Percentiles rank a stretch among this genome's conserved stretches.
Conservation (phyloP, 2,329 filamentous ascomycete species). For the Ceratocystis lukuohia region DNA sequence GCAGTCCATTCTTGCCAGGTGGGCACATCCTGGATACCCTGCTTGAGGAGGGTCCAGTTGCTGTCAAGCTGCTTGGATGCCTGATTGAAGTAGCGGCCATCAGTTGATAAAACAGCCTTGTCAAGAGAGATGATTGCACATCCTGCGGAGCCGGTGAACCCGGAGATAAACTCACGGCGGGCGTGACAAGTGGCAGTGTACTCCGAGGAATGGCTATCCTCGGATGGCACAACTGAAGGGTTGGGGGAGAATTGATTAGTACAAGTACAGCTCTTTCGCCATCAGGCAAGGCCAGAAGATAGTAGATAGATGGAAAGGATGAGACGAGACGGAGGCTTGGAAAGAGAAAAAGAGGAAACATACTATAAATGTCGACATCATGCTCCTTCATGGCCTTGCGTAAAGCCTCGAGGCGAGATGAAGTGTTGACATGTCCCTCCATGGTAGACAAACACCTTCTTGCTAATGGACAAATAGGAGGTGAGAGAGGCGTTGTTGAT, state of each 20-base stretch:
- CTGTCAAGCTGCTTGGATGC: slow-evolving; percentile 76
- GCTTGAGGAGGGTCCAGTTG: slow-evolving; percentile 88
- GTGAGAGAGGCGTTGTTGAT: background rate
- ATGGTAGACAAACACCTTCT: slow-evolving; percentile 21
- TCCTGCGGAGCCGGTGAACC: slow-evolving; percentile 89
- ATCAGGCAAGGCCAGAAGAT: background rate
- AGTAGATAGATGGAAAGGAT: background rate
- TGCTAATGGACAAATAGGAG: background rate
- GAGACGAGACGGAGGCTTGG: slow-evolving; percentile 23
- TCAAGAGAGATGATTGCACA: slow-evolving; percentile 78
- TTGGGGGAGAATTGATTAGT: slow-evolving; percentile 22
- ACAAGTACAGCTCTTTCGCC: slow-evolving; percentile 5
- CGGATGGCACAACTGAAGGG: slow-evolving; percentile 71
- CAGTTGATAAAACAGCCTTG: slow-evolving; percentile 81
- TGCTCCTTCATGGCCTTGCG: slow-evolving; percentile 76
- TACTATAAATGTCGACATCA: slow-evolving; percentile 87
- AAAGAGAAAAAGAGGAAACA: background rate
- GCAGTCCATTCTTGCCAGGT: slow-evolving; percentile 96
- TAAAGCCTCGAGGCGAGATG: slow-evolving; percentile 59
- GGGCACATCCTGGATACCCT: slow-evolving; percentile 82
- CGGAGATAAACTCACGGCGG: slow-evolving; percentile 78
- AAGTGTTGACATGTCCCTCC: slow-evolving; percentile 40
- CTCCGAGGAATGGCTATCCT: slow-evolving; percentile 95
- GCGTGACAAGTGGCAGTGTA: slow-evolving; percentile 96
- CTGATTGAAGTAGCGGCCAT: slow-evolving; percentile 97